A percentile compares a stretch with the other conserved stretches of the same genome.
Conservation (phyloP, 441 rosid genomes). For the Lepidium campestre region DNA sequence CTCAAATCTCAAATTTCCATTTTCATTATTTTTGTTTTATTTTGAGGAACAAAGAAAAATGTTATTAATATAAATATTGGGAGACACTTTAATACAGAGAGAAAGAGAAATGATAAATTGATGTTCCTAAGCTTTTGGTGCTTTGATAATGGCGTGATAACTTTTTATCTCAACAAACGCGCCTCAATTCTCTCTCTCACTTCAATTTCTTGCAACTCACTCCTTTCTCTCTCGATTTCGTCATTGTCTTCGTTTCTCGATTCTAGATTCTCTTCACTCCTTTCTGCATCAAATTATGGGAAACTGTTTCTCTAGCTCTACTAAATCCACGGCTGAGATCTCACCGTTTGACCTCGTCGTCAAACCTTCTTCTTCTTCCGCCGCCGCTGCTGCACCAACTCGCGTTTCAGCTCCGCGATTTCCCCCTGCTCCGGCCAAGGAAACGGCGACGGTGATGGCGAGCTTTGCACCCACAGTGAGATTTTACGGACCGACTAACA, state of each 20-base stretch:
- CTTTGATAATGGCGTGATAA: slow-evolving; percentile 26
- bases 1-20: too few species aligned
- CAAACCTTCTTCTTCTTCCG: slow-evolving; percentile 2
- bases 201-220: slow-evolving; percentile 23
- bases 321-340: slow-evolving; percentile 40
- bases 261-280: slow-evolving; percentile 8
- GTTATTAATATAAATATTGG: neutral
- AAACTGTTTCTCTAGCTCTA: slow-evolving; percentile 32
- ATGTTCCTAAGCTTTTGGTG: slow-evolving; percentile 4
- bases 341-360: slow-evolving; percentile 33
- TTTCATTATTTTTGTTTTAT: too few species aligned
- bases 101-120: neutral
- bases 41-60: neutral
- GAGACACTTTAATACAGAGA: neutral
- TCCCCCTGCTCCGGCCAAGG: neutral
- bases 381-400: neutral
- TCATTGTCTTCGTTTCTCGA: neutral
- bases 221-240: slow-evolving; percentile 1
- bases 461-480: slow-evolving; percentile 23
- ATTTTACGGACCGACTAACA: slow-evolving; percentile 32
- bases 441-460: neutral
- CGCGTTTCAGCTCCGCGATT: neutral
- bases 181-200: neutral
- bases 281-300: slow-evolving; percentile 37
- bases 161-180: slow-evolving; percentile 18